Evolutionary conservation across 768 basidiomycete genomes (phyloP).

Genomic region (Phylloporus sp.): DNA sequence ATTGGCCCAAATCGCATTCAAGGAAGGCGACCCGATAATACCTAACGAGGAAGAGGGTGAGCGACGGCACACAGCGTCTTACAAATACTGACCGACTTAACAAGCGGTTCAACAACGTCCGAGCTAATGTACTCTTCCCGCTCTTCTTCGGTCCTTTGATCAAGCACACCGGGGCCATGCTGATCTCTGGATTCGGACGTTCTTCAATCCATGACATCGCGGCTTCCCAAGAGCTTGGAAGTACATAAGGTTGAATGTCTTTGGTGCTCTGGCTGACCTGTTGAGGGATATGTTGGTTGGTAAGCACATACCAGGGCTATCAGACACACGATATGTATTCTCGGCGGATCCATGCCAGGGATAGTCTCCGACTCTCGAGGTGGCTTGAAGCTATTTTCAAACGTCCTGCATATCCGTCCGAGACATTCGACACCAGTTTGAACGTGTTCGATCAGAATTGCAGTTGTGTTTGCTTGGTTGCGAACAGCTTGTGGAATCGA

Average conservation of each 20-base stretch:
- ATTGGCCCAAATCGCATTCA: constrained; percentile 92
- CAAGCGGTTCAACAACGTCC: constrained; percentile 68
- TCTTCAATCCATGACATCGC: constrained; percentile 20
- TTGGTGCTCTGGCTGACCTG: constrained; percentile 26
- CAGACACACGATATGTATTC: constrained; percentile 45
- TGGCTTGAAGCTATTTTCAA: constrained; percentile 60
- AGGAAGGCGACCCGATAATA: constrained; percentile 84
- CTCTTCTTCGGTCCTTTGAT: constrained; percentile 83
- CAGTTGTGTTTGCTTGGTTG: constrained; percentile 23
- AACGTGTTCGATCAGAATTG: constrained; percentile 57
- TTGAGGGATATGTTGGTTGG: constrained; percentile 15
- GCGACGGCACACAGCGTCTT: background rate
- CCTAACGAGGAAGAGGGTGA: constrained; percentile 32
- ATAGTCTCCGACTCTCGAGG: constrained; percentile 28
- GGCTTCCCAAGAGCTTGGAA: constrained; percentile 36
- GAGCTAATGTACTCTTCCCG: constrained; percentile 88
- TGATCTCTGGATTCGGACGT: constrained; percentile 10
- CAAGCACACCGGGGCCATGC: constrained; percentile 43
- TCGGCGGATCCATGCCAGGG: constrained; percentile 43
- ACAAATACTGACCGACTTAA: constrained; percentile 44
- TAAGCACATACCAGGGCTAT: background rate
- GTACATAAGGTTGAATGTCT: constrained; percentile 32
- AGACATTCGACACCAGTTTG: constrained; percentile 64
- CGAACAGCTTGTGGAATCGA: constrained; percentile 11
- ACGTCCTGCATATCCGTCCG: constrained; percentile 56